Conservation (phyloP, 768 basidiomycete species). For the Roridomyces roridus region DNA sequence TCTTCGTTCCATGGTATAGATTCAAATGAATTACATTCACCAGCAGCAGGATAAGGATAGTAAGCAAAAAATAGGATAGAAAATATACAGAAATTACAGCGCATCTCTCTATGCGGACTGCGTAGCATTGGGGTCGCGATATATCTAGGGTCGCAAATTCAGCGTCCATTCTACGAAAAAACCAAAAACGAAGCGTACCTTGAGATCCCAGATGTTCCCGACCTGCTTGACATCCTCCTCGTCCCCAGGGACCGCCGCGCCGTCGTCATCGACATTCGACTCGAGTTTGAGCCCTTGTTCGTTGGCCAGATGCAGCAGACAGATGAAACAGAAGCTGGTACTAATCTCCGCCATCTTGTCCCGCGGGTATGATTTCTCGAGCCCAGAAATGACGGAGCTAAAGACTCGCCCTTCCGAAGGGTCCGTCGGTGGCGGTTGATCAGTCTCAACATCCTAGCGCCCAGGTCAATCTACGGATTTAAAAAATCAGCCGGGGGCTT, state of each 20-base stretch:
- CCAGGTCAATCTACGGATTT: background rate
- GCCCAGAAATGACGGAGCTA: slow-evolving; percentile 79
- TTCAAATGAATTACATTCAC: slow-evolving; percentile 18
- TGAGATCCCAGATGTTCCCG: slow-evolving; percentile 78
- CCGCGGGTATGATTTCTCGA: slow-evolving; percentile 82
- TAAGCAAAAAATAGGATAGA: slow-evolving; percentile 14
- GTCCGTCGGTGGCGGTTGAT: slow-evolving; percentile 55
- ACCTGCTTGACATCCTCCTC: slow-evolving; percentile 54
- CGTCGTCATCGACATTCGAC: slow-evolving; percentile 42
- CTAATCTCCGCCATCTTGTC: slow-evolving; percentile 99
- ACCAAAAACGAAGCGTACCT: slow-evolving; percentile 48
- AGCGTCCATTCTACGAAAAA: background rate
- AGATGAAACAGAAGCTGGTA: slow-evolving; percentile 99
- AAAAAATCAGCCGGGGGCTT: slow-evolving; percentile 17
- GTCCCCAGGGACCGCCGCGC: slow-evolving; percentile 43
- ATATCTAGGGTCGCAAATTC: slow-evolving; percentile 39
- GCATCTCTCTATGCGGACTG: slow-evolving; percentile 22
- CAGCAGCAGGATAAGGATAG: background rate
- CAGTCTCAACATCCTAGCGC: slow-evolving; percentile 60
- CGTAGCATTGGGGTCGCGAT: slow-evolving; percentile 47
- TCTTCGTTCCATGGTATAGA: background rate
- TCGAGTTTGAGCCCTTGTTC: slow-evolving; percentile 92
- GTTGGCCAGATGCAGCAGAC: slow-evolving; percentile 93
- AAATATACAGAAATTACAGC: background rate
- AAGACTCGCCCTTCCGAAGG: slow-evolving; percentile 73